Base-by-base conservation (phyloP, 2,329 filamentous ascomycete genomes). In the Fusarium lyarnte region DNA sequence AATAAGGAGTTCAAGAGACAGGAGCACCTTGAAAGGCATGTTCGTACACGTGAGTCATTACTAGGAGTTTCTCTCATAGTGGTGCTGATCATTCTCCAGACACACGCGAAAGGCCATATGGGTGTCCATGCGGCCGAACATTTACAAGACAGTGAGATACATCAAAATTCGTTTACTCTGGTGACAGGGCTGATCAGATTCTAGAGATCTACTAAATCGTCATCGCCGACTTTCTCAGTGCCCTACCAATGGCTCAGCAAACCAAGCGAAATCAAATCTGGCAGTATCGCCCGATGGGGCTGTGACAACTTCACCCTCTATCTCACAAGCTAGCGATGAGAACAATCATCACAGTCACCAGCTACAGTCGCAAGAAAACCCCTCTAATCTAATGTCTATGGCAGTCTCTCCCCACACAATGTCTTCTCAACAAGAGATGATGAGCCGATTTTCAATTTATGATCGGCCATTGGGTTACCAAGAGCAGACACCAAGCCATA, bases 141-240 rank as follows among this genome's bases (percentile, higher is more conserved):
- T 57, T 57, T 49, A 47, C 53, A 57, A 57, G 53, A 57, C 53
- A 57, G 53, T 57, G n/a, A 57, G 53, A n/a, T 17, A 11, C n/a
- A 16, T 7, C 8, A 17, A 5, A 0, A 25, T 6, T 25, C 8
- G 6, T 19, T 21, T 27, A 27, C 10, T 3, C 6, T 10, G 8
- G 5, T 2, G 8, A 10, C 23, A n/a, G 29, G 7, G 19, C 53
- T 57, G 7, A 57, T 33, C 11, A 9, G 3, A 11, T 23, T 17
- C 4, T 11, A 57, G 53, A 35, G 53, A 57, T 6, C 23, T 57
- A 10, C 29, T 57, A 3, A 57, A 57, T 36, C 53, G 53, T 3
- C 53, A 57, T 19, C 39, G 23, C 5, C 17, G 53, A 23, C 39
- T 57, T 21, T 57, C 53, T 27, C 53, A 57, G 11, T 57, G 53